Percentiles rank a stretch among this genome's conserved stretches.
These are phyloP conservation scores for Eleusine coracana DNA, from an alignment of 176 grass and related monocot species.

Conservation along the genomic window DNA sequence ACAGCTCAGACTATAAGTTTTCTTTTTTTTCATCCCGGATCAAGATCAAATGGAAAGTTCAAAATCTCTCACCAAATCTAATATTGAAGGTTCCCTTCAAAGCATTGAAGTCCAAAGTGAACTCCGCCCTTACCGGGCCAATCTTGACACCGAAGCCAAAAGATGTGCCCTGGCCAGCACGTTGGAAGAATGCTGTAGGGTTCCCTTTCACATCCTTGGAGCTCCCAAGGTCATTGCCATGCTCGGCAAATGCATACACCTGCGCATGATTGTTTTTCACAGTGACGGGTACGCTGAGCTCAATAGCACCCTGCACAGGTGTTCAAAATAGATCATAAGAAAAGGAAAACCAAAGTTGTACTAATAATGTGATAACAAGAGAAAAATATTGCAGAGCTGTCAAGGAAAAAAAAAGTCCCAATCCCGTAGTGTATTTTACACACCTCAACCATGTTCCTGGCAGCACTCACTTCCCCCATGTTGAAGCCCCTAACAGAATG, in stretches of 20 bases:
- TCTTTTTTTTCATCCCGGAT: no score
- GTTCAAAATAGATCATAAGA: constrained; percentile 14
- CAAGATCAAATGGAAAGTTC: neutral
- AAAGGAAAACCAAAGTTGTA: neutral
- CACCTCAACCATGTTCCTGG: constrained; percentile 93
- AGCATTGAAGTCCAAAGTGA: constrained; percentile 85
- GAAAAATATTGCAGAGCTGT: no score
- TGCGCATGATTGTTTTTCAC: constrained; percentile 56
- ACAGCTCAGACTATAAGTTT: no score
- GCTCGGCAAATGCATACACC: constrained; percentile 77
- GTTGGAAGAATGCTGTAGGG: constrained; percentile 85
- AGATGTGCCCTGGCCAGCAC: constrained; percentile 80
- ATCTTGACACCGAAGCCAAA: constrained; percentile 85
- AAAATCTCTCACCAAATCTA: constrained; percentile 93
- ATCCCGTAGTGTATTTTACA: neutral
- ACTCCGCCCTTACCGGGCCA: constrained; percentile 89
- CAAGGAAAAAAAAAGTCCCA: no score
- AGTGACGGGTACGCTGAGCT: constrained; percentile 68
- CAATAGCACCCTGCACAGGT: constrained; percentile 57
- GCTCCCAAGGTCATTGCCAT: constrained; percentile 90
- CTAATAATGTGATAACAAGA: no score
- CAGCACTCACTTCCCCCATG: constrained; percentile 86
- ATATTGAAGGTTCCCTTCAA: constrained; percentile 76
- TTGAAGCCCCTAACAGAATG: constrained; percentile 89
- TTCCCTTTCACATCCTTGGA: constrained; percentile 97